phyloP scores from a whole-genome alignment of 176 grass and related monocot species.

The Dactylis glomerata region DNA sequence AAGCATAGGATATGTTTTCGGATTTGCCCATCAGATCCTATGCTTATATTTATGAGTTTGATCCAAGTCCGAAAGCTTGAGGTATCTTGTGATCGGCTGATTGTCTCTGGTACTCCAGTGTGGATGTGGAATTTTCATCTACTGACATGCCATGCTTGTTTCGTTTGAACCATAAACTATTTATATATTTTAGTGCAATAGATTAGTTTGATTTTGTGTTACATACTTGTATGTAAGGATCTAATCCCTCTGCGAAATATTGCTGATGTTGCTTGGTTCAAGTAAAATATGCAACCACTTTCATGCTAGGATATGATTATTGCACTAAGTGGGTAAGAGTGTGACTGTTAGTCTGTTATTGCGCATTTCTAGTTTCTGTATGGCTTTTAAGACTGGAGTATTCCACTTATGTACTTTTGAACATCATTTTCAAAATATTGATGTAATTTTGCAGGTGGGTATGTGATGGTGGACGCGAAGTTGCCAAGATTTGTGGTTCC shows the following conservation, averaged over 20 bases:
- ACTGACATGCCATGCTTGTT: neutral
- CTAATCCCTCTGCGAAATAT: neutral
- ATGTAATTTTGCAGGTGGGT: constrained; percentile 63
- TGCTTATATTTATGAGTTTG: neutral
- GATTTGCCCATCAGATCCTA: neutral
- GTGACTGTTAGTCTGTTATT: neutral
- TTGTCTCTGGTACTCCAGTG: neutral
- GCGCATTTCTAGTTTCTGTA: neutral
- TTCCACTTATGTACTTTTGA: neutral
- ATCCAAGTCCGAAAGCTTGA: neutral
- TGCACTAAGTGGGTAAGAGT: neutral
- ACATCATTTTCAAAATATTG: constrained; percentile 4
- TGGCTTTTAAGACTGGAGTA: neutral
- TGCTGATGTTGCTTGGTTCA: constrained; percentile 1
- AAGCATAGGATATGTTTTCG: too few relatives aligned
- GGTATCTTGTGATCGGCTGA: neutral
- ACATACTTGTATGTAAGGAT: neutral
- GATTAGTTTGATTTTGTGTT: neutral
- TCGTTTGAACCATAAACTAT: neutral
- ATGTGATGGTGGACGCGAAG: constrained; percentile 91
- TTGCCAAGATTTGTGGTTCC: constrained; percentile 83
- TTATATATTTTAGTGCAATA: neutral
- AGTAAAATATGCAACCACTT: neutral
- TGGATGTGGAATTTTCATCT: neutral
- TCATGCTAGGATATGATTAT: constrained; percentile 11